Percentiles rank a stretch among this genome's conserved stretches.
These are phyloP conservation scores for Rhodotorula mucilaginosa DNA, from an alignment of 1,284 basidiomycete genomes.

Conservation along the genomic window DNA sequence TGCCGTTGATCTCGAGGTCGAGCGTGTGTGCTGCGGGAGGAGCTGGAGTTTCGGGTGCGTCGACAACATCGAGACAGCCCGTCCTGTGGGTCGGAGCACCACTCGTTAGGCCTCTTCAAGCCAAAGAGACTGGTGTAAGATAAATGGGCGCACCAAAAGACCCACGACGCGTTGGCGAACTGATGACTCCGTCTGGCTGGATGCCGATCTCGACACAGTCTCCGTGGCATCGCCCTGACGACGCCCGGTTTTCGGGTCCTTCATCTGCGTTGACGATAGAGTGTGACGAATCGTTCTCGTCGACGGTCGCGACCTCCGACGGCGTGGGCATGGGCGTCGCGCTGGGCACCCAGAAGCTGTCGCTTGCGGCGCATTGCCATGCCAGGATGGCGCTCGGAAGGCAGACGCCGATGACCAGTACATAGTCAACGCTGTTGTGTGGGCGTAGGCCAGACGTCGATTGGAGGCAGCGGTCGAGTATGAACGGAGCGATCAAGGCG, in stretches of 20 bases:
- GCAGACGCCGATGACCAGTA: slow-evolving; percentile 27
- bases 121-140: background rate
- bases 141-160: slow-evolving; percentile 19
- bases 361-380: slow-evolving; percentile 22
- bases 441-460: background rate
- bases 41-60: slow-evolving; percentile 32
- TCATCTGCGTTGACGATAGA: background rate
- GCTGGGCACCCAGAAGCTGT: slow-evolving; percentile 31
- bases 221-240: slow-evolving; percentile 3
- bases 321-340: slow-evolving; percentile 21
- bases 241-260: slow-evolving; percentile 2
- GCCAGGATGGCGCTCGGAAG: slow-evolving; percentile 29
- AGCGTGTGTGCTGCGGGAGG: slow-evolving; percentile 6
- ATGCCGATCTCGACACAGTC: slow-evolving; percentile 16
- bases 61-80: slow-evolving; percentile 32
- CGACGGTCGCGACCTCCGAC: slow-evolving; percentile 7
- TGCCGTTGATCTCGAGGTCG: slow-evolving; percentile 12
- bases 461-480: slow-evolving; percentile 11
- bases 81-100: slow-evolving; percentile 10
- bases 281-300: too few relatives aligned
- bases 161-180: background rate
- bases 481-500: slow-evolving; percentile 24
- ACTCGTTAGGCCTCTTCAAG: background rate
- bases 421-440: background rate
- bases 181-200: slow-evolving; percentile 12